Conservation (phyloP, 345 rosid species). For the Nephelium lappaceum region DNA sequence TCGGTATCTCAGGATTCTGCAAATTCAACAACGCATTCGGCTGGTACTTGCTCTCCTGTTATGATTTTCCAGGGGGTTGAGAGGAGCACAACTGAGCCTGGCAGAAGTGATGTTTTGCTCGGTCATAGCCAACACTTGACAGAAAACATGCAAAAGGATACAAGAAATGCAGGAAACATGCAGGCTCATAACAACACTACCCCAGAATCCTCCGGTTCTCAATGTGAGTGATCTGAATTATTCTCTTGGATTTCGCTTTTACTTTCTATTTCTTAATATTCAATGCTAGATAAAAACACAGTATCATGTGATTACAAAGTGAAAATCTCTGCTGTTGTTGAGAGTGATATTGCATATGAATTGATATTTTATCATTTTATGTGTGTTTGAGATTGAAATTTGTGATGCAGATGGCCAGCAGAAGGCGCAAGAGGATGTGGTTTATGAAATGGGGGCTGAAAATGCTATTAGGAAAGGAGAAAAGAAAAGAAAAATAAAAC, state of each 20-base stretch:
- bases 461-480: neutral
- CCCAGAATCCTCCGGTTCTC: conserved; percentile 6
- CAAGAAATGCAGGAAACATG: neutral
- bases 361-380: too few relatives aligned
- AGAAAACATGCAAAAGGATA: neutral
- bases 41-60: neutral
- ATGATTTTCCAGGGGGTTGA: neutral
- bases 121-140: neutral
- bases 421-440: neutral
- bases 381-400: neutral
- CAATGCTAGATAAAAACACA: neutral
- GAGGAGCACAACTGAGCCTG: neutral
- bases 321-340: neutral
- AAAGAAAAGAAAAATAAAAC: conserved; percentile 19
- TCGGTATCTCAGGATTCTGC: neutral
- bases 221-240: neutral
- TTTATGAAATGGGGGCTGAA: neutral
- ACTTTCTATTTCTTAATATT: neutral
- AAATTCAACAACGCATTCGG: neutral
- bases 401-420: neutral
- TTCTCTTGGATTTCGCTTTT: neutral
- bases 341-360: neutral
- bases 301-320: neutral
- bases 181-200: neutral
- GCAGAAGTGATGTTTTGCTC: neutral